Conservation (phyloP, 1,284 basidiomycete species). For the Porphyrellus sp. region DNA sequence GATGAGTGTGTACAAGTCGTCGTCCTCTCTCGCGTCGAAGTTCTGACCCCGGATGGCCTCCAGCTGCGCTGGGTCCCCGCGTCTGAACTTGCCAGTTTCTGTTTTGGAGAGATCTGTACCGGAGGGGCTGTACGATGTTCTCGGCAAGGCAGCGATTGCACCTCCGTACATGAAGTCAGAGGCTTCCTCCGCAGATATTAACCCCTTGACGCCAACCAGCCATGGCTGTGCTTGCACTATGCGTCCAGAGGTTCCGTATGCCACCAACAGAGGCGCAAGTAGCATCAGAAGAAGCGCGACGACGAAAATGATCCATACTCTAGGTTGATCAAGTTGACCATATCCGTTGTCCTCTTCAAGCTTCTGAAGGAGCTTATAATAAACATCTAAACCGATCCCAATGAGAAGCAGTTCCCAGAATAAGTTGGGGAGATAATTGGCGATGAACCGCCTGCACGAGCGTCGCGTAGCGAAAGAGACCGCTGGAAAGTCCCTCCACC, state of each 20-base stretch:
- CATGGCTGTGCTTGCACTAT: slow-evolving; percentile 24
- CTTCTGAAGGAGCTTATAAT: too few relatives aligned
- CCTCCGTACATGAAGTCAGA: neutral
- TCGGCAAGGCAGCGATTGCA: neutral
- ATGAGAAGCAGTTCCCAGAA: slow-evolving; percentile 7
- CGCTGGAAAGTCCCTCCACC: slow-evolving; percentile 28
- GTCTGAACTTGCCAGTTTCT: slow-evolving; percentile 16
- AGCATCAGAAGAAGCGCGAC: slow-evolving; percentile 19
- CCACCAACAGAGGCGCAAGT: slow-evolving; percentile 12
- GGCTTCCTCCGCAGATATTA: slow-evolving; percentile 17
- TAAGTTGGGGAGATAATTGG: slow-evolving; percentile 6
- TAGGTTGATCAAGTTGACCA: too few relatives aligned
- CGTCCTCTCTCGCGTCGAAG: neutral
- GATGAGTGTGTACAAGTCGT: slow-evolving; percentile 26
- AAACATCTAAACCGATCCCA: neutral
- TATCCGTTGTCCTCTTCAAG: too few relatives aligned
- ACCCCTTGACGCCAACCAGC: slow-evolving; percentile 28
- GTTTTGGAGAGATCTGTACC: slow-evolving; percentile 19
- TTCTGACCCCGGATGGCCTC: neutral
- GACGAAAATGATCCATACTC: neutral
- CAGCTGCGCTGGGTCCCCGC: slow-evolving; percentile 20
- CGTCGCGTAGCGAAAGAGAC: slow-evolving; percentile 18
- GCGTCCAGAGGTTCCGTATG: slow-evolving; percentile 25
- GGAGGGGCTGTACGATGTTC: slow-evolving; percentile 20
- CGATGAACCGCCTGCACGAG: slow-evolving; percentile 20